Evolutionary conservation across 306 rosid species (phyloP), one percentile per base, ranked within the genome.

Genomic region (Trifolium fragiferum): DNA sequence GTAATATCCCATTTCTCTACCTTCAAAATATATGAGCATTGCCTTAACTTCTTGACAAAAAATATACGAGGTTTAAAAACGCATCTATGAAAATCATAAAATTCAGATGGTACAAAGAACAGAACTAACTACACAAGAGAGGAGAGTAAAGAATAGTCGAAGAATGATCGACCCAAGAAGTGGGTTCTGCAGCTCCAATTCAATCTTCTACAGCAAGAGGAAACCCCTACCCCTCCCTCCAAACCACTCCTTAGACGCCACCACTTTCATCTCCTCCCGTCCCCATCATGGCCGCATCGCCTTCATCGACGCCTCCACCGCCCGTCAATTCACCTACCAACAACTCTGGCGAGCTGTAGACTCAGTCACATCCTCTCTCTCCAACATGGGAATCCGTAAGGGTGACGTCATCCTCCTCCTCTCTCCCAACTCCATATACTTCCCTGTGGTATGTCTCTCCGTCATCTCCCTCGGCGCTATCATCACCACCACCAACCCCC

Each of bases 401-500:
- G 98, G 97, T 50, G 83, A 88, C 59, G 97, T 88, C 66, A 40
- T 94, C 77, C 94, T 91, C 71, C 75, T 94, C 14, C 87, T 94
- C 53, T 91, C 98, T 54, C 98, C 96, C 0, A 91, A 91, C 79
- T 88, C 97, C 47, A 88, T 94, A 55, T 75, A 67, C 82, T 91
- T 91, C 73, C 97, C 98, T 6, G 79, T 94, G 0, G 88, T 94
- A 4, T 91, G 97, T 82, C 90, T 91, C 27, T 90, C 95, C 77
- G 84, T 84, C 57, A 91, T 94, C 90, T 90, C 95, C 79, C 84
- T 91, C n/a, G 98, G 98, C 15, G 97, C 94, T 60, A 27, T 94
- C 61, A 84, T 94, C 70, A 91, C 97, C 81, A 89, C 98, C 80
- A 90, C 96, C 27, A 94, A 91, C 67, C 98, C 98, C 4, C 92